These are phyloP conservation scores for Phytophthora cactorum DNA, from an alignment of 352 stramenopile species.

Conservation along the genomic window DNA sequence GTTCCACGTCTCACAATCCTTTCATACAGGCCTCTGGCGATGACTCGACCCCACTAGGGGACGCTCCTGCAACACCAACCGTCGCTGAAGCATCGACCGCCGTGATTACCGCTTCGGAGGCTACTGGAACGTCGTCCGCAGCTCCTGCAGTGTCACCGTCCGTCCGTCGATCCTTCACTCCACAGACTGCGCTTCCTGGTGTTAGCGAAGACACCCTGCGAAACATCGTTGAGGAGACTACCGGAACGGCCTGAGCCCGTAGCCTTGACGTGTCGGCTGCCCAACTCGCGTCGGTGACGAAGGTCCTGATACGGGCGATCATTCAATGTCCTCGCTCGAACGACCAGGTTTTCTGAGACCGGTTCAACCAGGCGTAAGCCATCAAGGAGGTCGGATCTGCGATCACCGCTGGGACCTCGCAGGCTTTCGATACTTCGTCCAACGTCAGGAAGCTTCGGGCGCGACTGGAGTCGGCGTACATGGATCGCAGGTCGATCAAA, in stretches of 20 bases:
- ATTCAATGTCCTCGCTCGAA: not conserved
- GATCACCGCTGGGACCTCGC: not conserved
- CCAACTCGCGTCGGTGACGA: not conserved
- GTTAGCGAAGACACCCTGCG: not conserved
- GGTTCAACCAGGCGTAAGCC: not conserved
- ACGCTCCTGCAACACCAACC: too few relatives aligned
- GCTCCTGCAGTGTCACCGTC: not conserved
- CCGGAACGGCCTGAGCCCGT: not conserved
- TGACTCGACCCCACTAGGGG: too few relatives aligned
- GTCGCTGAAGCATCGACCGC: too few relatives aligned
- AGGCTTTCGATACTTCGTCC: not conserved
- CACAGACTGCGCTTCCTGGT: not conserved
- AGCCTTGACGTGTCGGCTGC: not conserved
- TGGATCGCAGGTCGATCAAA: not conserved
- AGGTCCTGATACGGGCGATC: not conserved
- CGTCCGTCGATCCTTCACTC: not conserved
- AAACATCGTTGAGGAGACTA: not conserved
- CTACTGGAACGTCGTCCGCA: not conserved
- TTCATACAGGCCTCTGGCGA: too few relatives aligned
- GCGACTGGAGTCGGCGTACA: not conserved
- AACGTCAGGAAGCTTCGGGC: not conserved
- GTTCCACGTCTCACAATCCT: too few relatives aligned
- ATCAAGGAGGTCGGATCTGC: not conserved
- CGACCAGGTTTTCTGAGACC: not conserved
- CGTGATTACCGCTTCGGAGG: too few relatives aligned